phyloP scores from a whole-genome alignment of 345 rosid species.

The Moricandia moricandioides region DNA sequence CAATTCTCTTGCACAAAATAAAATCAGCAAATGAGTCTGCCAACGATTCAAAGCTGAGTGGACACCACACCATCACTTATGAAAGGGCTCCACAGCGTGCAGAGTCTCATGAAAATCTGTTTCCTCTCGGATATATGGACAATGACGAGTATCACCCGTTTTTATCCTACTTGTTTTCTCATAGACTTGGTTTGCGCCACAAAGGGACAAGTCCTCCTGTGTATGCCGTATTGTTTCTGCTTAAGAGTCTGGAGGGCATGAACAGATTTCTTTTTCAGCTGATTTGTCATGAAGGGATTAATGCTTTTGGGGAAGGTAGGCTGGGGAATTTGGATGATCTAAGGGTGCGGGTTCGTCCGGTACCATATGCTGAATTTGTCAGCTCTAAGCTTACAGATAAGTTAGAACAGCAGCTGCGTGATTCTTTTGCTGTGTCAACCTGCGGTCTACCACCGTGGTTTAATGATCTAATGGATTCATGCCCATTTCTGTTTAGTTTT shows the following conservation, averaged over 20 bases:
- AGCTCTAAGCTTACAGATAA: conserved; percentile 85
- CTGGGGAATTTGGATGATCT: conserved; percentile 60
- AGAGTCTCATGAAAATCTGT: conserved; percentile 27
- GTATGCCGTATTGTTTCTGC: conserved; percentile 65
- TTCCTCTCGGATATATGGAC: conserved; percentile 19
- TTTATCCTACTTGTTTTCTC: conserved; percentile 53
- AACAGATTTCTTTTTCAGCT: conserved; percentile 67
- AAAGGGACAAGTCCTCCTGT: conserved; percentile 55
- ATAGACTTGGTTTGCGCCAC: conserved; percentile 54
- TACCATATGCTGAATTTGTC: conserved; percentile 67
- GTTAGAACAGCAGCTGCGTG: conserved; percentile 89
- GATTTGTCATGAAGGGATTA: conserved; percentile 55
- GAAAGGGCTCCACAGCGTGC: conserved; percentile 44
- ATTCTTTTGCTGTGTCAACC: conserved; percentile 58
- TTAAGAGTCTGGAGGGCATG: conserved; percentile 72
- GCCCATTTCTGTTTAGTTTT: conserved; percentile 88
- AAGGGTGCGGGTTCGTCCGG: conserved; percentile 47
- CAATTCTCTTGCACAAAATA: conserved; percentile 64
- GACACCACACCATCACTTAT: conserved; percentile 57
- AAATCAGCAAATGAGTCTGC: conserved; percentile 54
- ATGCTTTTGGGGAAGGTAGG: conserved; percentile 65
- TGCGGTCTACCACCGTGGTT: conserved; percentile 89
- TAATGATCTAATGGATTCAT: conserved; percentile 72
- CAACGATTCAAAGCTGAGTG: conserved; percentile 52
- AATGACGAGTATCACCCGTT: conserved; percentile 42